Evolutionary conservation across 805 yeast species (phyloP), one percentile per base, ranked within the genome.

Genomic region (Vanderwaltozyma polyspora): DNA sequence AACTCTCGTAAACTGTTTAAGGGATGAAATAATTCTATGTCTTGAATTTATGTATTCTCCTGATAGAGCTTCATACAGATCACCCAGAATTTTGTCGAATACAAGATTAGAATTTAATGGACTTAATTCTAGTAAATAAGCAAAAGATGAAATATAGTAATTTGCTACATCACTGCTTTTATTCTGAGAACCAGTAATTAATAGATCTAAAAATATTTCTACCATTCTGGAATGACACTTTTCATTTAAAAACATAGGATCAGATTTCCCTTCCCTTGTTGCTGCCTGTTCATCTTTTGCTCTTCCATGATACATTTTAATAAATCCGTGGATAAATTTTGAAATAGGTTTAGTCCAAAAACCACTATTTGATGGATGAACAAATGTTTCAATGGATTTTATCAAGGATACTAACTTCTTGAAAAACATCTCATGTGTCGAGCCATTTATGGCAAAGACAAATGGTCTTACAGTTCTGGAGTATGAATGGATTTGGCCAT

Each of bases 331-430:
- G 11, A 80, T 62, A 17, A 80, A 67, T 36, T 71, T 71, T 1
- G 91, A 66, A 19, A 87, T 70, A 4, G 76, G 61, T 19, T 67
- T 54, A 0, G 93, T 70, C 95, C 96, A 86, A 13, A 69, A 67
- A 0, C 95, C 96, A 12, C 67, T 55, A 52, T 85, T 86, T 0
- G 95, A 85, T 8, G 97, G 97, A 55, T 89, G 95, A 5, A 75
- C 76, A 55, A 79, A 82, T 15, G 94, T 81, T 42, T 72, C 77
- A 9, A 85, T 63, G 0, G 93, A 74, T 35, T 73, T 73, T 14
- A 79, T 44, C 18, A 81, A 60, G 0, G 75, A 66, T 21, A 63
- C 60, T 7, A 86, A 48, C 30, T 68, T 62, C 16, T 66, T 70
- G 43, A 78, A 50, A 14, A 76, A 63, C 19, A 55, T 64, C 2